These are phyloP conservation scores for Voacanga thouarsii DNA, from an alignment of 257 asterid genomes.

Conservation along the genomic window DNA sequence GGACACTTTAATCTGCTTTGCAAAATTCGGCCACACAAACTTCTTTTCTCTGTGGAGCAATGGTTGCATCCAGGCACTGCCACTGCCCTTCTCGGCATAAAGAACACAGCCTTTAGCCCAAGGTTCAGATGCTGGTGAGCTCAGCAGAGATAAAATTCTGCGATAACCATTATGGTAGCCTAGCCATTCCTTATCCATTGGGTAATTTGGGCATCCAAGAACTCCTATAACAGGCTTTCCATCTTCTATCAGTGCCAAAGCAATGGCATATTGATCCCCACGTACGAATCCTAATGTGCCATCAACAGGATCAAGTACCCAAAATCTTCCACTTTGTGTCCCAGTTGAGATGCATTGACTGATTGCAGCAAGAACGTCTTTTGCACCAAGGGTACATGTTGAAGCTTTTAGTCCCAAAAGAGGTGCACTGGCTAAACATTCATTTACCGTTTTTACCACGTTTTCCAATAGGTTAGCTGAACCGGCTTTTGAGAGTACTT, in stretches of 20 bases:
- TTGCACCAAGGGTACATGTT: conserved; percentile 30
- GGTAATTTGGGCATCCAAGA: conserved; percentile 91
- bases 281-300: conserved; percentile 82
- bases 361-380: conserved; percentile 64
- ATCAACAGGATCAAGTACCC: conserved; percentile 87
- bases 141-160: conserved; percentile 46
- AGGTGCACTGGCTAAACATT: conserved; percentile 52
- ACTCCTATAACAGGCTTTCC: conserved; percentile 85
- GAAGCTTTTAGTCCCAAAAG: conserved; percentile 55
- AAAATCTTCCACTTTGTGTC: conserved; percentile 56
- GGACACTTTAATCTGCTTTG: conserved; percentile 58
- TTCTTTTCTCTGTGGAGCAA: conserved; percentile 39
- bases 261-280: conserved; percentile 86
- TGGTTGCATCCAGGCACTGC: conserved; percentile 83
- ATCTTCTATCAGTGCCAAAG: conserved; percentile 71
- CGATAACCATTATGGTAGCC: conserved; percentile 53
- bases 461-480: conserved; percentile 42
- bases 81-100: conserved; percentile 61
- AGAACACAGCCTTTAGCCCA: conserved; percentile 61
- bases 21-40: conserved; percentile 69
- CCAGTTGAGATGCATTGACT: conserved; percentile 65
- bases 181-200: conserved; percentile 64
- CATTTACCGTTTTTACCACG: conserved; percentile 53
- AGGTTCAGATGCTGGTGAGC: conserved; percentile 29
- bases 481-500: conserved; percentile 45